Evolutionary conservation across 306 rosid species (phyloP), one percentile per base, ranked within the genome.

Genomic region (Arachis stenosperma): DNA sequence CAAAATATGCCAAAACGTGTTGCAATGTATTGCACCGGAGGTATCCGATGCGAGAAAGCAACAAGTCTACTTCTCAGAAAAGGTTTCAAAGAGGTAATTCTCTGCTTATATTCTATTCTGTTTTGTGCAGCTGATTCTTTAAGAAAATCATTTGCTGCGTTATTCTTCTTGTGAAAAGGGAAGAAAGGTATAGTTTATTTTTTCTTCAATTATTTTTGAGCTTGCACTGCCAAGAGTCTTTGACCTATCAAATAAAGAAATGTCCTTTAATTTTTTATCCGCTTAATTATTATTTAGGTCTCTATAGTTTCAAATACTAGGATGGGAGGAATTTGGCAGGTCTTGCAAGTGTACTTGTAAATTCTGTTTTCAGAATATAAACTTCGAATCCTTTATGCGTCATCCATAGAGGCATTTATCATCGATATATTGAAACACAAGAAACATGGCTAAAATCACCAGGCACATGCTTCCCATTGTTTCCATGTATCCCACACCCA

Each of bases 11-110:
- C 92, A 2, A 29, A 56, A 9, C 89, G 91, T 27, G 90, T 94
- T 73, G 98, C 98, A 57, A 94, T 94, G 98, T 94, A 91, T 84
- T 94, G 97, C 85, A 94, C 98, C 0, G 98, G 97, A 78, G 98
- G 97, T 65, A 94, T 94, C 72, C 89, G 98, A 63, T 94, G 98
- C 67, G 98, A 94, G 86, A 94, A 94, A 87, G 98, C 98, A 71
- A 76, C 97, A 48, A 94, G 98, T 81, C 85, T 85, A 65, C 96
- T 94, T 61, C 98, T 94, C 61, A 80, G 86, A 69, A 81, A 88
- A 84, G 98, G 97, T 82, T 94, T 94, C 67, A 73, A 89, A 81
- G 97, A 94, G 97, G 98, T 89, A 69, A 84, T 54, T 76, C 48
- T 62, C 60, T 48, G 61, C 13, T 66, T 37, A 48, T 64, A 56